Base-by-base conservation (phyloP, 208 protist genomes). In the Wallacemonas collosoma region DNA sequence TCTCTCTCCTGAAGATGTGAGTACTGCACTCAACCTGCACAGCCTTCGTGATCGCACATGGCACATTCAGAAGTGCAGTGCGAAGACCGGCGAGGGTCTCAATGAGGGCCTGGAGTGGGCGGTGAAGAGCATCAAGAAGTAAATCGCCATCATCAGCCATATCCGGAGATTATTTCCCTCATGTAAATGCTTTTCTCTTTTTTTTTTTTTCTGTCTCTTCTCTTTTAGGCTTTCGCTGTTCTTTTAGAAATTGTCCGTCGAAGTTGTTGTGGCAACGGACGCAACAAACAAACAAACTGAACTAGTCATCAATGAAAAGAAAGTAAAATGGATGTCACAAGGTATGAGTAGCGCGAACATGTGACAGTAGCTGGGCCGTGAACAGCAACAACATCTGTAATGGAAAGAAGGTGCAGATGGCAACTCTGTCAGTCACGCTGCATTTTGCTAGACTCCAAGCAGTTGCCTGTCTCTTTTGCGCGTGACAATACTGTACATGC, bases 51-150 rank as follows among this genome's bases (percentile, higher is more conserved):
- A 97, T 71, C 82, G 94, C 38, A 93, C 89, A 26, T 97, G 94
- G 94, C 87, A 82, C 40, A 97, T 97, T 54, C 92, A 96, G 63
- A 95, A 94, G 70, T 97, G 94, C 91, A 95, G 89, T 72, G 94
- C 94, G 2, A 95, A 95, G 74, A 95, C 90, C 36, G 94, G 91
- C 5, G 89, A 95, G 55, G 94, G 94, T 5, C 85, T 97, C 36
- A 66, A 93, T 35, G 94, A 95, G 60, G 94, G 94, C 14, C 72
- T 97, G 56, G 88, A 94, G 75, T 98, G 93, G 94, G 79, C 91
- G 15, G 82, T 96, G 14, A 95, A 97, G 79, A 93, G 80, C 61
- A 70, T 95, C 12, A 97, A 95, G 72, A 91, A 86, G 71, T 89
- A 88, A 63, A 61, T 50, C 53, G 2, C 61, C 51, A n/a, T 70